A percentile compares a stretch with the other conserved stretches of the same genome.
These are phyloP conservation scores for Colletotrichum sp. DNA, from an alignment of 2,329 filamentous ascomycete genomes.

Conservation along the genomic window DNA sequence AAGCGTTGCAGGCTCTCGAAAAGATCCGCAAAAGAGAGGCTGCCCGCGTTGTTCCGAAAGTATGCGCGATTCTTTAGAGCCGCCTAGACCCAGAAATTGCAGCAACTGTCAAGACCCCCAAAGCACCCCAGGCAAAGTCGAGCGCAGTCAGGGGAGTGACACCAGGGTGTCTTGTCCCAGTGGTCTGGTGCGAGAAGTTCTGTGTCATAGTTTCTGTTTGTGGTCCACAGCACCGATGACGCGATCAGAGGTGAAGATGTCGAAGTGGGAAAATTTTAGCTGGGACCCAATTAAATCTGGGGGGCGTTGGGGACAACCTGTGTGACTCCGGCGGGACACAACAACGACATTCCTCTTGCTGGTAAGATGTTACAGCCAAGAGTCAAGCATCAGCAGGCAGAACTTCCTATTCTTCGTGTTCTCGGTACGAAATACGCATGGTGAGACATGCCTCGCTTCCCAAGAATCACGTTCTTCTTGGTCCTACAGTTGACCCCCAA, in stretches of 20 bases:
- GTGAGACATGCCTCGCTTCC: background rate
- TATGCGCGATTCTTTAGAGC: slow-evolving; percentile 1
- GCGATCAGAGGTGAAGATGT: slow-evolving; percentile 19
- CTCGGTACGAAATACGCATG: background rate
- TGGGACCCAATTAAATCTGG: background rate
- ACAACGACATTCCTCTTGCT: background rate
- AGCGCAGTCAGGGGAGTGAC: background rate
- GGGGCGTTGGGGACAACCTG: background rate
- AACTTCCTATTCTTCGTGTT: background rate
- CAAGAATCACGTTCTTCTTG: background rate
- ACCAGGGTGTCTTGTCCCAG: background rate
- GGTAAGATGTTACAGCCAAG: background rate
- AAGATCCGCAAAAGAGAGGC: background rate
- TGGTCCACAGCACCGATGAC: slow-evolving; percentile 20
- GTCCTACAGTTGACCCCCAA: background rate
- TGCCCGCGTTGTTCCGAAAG: background rate
- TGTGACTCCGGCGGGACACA: background rate
- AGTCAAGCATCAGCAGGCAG: background rate
- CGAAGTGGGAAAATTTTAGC: slow-evolving; percentile 18
- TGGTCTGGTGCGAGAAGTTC: background rate
- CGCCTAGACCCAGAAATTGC: background rate
- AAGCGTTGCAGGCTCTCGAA: background rate
- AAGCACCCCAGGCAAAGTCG: background rate
- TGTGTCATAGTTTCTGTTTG: slow-evolving; percentile 22
- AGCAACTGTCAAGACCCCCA: background rate